Evolutionary conservation across 495 filamentous ascomycete species (phyloP).

Genomic region (Sporormia fimetaria): DNA sequence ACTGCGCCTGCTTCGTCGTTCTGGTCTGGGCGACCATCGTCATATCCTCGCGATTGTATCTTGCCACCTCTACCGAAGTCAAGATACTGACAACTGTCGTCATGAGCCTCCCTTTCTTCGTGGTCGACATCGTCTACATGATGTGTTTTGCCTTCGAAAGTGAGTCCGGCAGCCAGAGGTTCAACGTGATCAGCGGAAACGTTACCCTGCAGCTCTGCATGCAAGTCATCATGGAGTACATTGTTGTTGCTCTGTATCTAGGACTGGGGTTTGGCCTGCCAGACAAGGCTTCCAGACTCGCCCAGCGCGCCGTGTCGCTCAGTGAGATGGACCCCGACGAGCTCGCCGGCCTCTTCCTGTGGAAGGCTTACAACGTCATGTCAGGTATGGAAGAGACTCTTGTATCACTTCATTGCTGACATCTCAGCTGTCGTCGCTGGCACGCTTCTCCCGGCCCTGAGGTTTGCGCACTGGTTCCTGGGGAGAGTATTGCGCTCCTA

Average conservation of each 20-base stretch:
- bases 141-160: constrained; percentile 21
- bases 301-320: not conserved
- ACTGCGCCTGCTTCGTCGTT: constrained; percentile 15
- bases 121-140: constrained; percentile 20
- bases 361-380: constrained; percentile 8
- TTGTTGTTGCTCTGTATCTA: constrained; percentile 16
- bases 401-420: not conserved
- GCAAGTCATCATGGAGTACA: constrained; percentile 20
- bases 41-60: constrained; percentile 13
- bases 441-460: constrained; percentile 7
- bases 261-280: constrained; percentile 13
- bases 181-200: constrained; percentile 21
- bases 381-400: not conserved
- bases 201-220: constrained; percentile 19
- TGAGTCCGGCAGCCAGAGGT: constrained; percentile 9
- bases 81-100: constrained; percentile 18
- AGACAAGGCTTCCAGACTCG: constrained; percentile 10
- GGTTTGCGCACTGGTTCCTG: constrained; percentile 15
- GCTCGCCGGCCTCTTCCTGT: constrained; percentile 4
- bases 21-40: constrained; percentile 14
- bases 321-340: constrained; percentile 7
- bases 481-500: constrained; percentile 9
- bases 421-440: constrained; percentile 7
- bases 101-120: constrained; percentile 15
- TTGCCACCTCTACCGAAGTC: constrained; percentile 9